Base-by-base conservation (phyloP, 2,329 filamentous ascomycete species). In the Boeremia lycopersici region DNA sequence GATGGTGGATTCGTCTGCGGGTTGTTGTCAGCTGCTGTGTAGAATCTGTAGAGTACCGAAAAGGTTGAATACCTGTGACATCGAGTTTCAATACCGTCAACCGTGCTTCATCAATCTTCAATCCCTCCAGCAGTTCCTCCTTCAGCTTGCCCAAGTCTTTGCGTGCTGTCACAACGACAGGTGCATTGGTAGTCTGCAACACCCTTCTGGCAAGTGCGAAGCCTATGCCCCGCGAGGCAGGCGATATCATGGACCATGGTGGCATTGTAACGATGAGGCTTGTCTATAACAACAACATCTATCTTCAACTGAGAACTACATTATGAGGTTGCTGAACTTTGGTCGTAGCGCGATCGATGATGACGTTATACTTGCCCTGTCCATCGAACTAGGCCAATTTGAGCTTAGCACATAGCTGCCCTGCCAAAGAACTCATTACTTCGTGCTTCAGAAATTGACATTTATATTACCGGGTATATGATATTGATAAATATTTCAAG, bases 161-260 rank as follows among this genome's bases (percentile, higher is more conserved):
- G 25, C 86, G 77, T 8, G 84, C 82, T 41, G 86, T 88, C 44
- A 84, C 84, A 29, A 88, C 77, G 19, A 89, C 76, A 0, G 86
- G 85, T 12, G 84, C 76, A 26, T 77, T 77, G 7, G 85, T 86
- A 9, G 80, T 84, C 49, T 78, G 73, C 7, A 89, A 76, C 6
- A 89, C 74, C 51, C 82, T 80, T 45, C 84, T 79, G 2, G 84
- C 82, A 26, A 89, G 75, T 36, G 85, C 82, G 58, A 86, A 82
- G 13, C 86, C 86, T 61, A 89, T 84, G 59, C 86, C 86, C 59
- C 85, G 78, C 7, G 84, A 88, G 28, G 85, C 81, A 2, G 86
- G 86, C 11, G 81, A 82, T 6, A 85, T 76, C 15, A 85, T 70
- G 13, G 75, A 75, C 79, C 79, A 82, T 12, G 79, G 78, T 46